Base-by-base conservation (phyloP, 768 basidiomycete genomes). In the Suillus paluster region DNA sequence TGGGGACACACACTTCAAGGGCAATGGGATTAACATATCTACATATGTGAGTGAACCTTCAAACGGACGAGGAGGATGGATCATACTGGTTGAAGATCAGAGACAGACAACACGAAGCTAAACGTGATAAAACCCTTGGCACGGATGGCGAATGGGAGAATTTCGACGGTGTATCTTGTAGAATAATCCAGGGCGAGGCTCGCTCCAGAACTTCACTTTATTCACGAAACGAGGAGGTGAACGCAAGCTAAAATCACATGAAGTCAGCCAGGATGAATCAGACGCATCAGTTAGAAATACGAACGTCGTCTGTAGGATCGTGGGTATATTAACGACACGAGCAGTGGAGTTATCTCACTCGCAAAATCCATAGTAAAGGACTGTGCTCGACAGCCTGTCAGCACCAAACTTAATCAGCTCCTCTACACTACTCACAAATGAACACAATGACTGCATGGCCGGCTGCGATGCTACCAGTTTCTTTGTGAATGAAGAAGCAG, bases 401-500 rank as follows among this genome's bases (percentile, higher is more conserved):
- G 60, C 15, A 12, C 52, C 11, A 12, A 12, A 6, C 21, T 46
- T 23, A 23, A 7, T 25, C 5, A 11, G 17, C 17, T 14, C 30
- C 23, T 39, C 9, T 25, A 23, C 12, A 4, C 14, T 17, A 72
- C 77, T 67, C 61, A 78, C 77, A 82, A 57, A 83, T 81, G 65
- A 82, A 78, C 21, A 78, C 80, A 55, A 83, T 77, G 66, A 80
- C 77, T 8, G 81, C 77, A 63, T 83, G 78, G 14, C 77, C 77
- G 54, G 75, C 71, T n/a, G 64, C 46, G 15, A 65, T 34, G 38
- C 68, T 70, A 6, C 72, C 72, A 34, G 60, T 64, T 46, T 70
- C 59, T 21, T 70, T 67, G 63, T 76, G 72, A 33, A 77, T 63
- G 2, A 74, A 65, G 49, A 74, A 76, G 64, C 77, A 77, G 21